phyloP scores from a whole-genome alignment of 2,329 filamentous ascomycete genomes.

The Westerdykella sp. region DNA sequence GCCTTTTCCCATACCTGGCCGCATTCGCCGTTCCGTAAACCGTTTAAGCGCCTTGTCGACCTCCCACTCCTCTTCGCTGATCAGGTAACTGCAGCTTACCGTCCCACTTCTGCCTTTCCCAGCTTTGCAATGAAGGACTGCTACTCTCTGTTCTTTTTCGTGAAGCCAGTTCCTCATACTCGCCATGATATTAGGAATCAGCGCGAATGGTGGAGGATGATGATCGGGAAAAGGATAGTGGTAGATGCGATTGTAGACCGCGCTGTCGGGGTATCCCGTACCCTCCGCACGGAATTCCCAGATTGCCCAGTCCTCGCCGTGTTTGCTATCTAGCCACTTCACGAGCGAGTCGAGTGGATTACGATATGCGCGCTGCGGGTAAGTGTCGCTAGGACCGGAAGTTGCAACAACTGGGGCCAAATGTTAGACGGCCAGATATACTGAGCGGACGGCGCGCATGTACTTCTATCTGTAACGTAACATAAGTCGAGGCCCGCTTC shows the following conservation, averaged over 20 bases:
- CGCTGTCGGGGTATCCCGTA: constrained; percentile 86
- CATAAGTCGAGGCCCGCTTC: constrained; percentile 90
- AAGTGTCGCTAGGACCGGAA: constrained; percentile 82
- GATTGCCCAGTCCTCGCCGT: constrained; percentile 77
- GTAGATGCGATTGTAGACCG: constrained; percentile 76
- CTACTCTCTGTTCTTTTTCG: constrained; percentile 55
- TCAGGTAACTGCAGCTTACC: constrained; percentile 79
- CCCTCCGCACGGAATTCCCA: constrained; percentile 98
- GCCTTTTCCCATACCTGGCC: constrained; percentile 78
- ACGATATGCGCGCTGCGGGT: constrained; percentile 86
- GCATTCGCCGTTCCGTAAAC: constrained; percentile 82
- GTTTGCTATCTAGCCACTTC: constrained; percentile 77
- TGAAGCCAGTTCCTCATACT: constrained; percentile 85
- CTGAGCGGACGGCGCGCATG: constrained; percentile 42
- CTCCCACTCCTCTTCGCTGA: constrained; percentile 73
- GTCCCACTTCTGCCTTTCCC: constrained; percentile 92
- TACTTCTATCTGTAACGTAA: constrained; percentile 82
- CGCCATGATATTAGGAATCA: constrained; percentile 83
- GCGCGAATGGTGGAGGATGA: constrained; percentile 85
- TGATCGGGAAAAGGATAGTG: constrained; percentile 98
- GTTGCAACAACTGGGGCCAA: constrained; percentile 54
- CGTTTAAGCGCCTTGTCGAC: constrained; percentile 56
- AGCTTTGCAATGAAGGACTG: constrained; percentile 94
- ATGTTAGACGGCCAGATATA: constrained; percentile 17
- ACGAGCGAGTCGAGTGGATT: constrained; percentile 87